Evolutionary conservation across 768 basidiomycete genomes (phyloP), one percentile per base, ranked within the genome.

Genomic region (Crucibulum laeve): DNA sequence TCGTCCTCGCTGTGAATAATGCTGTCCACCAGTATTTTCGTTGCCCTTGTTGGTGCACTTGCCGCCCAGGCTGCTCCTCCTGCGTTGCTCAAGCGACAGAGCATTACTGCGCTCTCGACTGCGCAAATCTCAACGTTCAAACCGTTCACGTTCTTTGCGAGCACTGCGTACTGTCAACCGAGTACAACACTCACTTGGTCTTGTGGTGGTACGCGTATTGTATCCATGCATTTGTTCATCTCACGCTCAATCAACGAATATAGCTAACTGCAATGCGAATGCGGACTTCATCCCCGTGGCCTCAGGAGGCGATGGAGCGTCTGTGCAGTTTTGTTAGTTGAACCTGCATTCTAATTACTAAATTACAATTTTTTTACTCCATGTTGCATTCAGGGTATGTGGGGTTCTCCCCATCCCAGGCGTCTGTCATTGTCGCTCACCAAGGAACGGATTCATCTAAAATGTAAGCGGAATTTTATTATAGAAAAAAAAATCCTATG

Each of bases 81-180:
- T 13, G 35, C 10, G 3, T 10, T 37, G 11, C n/a, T 37, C 14
- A 42, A 43, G 42, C 15, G 64, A 18, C 68, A 70, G 46, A 49
- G 59, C 14, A 70, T 77, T 41, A 64, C 62, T 2, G 40, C 70
- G 1, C 55, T 78, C 38, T 58, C 65, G 23, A 50, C 63, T 3
- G 17, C 70, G 0, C 63, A 78, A 49, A 68, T 80, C 5, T 49
- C 62, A 5, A 26, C 52, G 10, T 81, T 69, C 56, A 69, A 52
- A 25, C 67, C 79, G 1, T 82, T 71, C 61, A 70, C 75, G 0
- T 62, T 57, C 43, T 80, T 72, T 50, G 77, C 80, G 0, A 70
- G 71, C 25, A 55, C 77, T 7, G 79, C 64, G 1, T 76, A 76
- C 49, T 83, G 81, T 43, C 40, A 57, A 11, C 60, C 76, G 4